phyloP scores from a whole-genome alignment of 1,139 yeast species.

The Pichia sp. region DNA sequence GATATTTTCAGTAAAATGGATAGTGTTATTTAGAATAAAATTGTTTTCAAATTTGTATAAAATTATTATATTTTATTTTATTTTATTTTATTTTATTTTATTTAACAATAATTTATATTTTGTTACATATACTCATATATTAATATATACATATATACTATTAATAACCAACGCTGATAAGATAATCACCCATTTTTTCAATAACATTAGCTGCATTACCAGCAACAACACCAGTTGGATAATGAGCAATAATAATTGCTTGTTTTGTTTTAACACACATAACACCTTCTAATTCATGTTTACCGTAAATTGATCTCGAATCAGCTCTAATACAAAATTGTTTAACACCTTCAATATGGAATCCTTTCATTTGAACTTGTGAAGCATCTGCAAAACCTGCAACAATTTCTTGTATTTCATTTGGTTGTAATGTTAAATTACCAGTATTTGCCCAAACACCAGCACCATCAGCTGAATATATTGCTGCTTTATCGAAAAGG shows the following conservation, averaged over 20 bases:
- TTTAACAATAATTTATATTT: not conserved
- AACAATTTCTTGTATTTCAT: slow-evolving; percentile 70
- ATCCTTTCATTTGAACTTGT: slow-evolving; percentile 73
- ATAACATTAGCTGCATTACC: slow-evolving; percentile 94
- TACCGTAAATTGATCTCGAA: slow-evolving; percentile 89
- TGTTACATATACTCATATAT: not conserved
- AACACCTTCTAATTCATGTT: slow-evolving; percentile 80
- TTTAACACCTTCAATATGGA: slow-evolving; percentile 79
- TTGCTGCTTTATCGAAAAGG: slow-evolving; percentile 85
- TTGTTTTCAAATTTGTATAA: too few relatives aligned
- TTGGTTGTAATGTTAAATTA: slow-evolving; percentile 57
- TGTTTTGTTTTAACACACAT: slow-evolving; percentile 90
- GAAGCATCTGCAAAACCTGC: slow-evolving; percentile 76
- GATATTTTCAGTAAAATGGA: slow-evolving; percentile 58
- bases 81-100: too few relatives aligned
- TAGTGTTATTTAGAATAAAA: slow-evolving; percentile 25
- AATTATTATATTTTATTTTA: too few relatives aligned
- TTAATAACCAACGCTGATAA: slow-evolving; percentile 79
- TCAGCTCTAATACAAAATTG: slow-evolving; percentile 87
- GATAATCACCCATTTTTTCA: slow-evolving; percentile 91
- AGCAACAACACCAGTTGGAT: slow-evolving; percentile 83
- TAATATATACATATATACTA: not conserved
- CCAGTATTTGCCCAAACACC: slow-evolving; percentile 89
- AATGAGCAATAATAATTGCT: slow-evolving; percentile 89
- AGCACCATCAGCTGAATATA: slow-evolving; percentile 92